Evolutionary conservation across 257 asterid genomes (phyloP).

Genomic region (Solanum raphanifolium): DNA sequence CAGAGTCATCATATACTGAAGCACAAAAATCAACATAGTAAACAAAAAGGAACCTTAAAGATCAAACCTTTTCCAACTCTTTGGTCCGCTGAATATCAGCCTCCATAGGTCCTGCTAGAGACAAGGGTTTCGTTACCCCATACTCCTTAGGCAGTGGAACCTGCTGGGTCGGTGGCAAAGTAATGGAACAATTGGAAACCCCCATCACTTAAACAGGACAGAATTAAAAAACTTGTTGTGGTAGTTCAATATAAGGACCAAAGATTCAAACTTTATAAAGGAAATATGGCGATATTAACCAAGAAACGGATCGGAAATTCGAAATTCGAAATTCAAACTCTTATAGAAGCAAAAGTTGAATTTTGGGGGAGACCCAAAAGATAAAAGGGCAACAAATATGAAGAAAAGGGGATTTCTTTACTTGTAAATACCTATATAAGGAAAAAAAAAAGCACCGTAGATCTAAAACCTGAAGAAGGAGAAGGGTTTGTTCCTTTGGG

Average conservation of each 20-base stretch:
- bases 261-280: neutral
- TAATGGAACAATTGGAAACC: neutral
- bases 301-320: neutral
- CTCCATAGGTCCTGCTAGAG: slow-evolving; percentile 61
- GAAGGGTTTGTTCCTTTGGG: neutral
- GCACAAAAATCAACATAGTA: neutral
- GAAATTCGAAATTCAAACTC: neutral
- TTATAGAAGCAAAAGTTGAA: neutral
- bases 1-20: slow-evolving; percentile 6
- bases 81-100: slow-evolving; percentile 46
- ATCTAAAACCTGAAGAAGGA: neutral
- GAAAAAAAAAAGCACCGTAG: neutral
- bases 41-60: neutral
- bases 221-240: neutral
- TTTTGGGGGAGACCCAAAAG: neutral
- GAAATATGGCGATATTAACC: neutral
- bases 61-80: slow-evolving; percentile 72
- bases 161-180: slow-evolving; percentile 14
- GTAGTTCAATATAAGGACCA: neutral
- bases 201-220: neutral
- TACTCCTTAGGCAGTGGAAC: slow-evolving; percentile 31
- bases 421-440: neutral
- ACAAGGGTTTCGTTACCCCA: slow-evolving; percentile 74
- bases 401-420: neutral
- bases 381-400: neutral